Conservation (phyloP, 345 rosid species). For the Salix udensis region DNA sequence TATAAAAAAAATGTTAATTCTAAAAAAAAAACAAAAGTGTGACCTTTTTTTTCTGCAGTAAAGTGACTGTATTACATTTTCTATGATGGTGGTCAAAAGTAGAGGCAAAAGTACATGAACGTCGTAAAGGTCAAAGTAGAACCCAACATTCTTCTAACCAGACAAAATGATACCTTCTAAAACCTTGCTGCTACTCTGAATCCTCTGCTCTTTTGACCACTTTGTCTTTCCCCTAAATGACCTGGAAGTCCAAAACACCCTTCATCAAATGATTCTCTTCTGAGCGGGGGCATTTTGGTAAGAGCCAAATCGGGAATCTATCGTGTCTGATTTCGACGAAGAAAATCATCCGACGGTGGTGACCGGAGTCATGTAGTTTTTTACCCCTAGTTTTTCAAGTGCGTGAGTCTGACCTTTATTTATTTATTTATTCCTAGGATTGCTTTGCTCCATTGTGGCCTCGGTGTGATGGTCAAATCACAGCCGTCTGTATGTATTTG, state of each 20-base stretch:
- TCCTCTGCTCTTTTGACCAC: slow-evolving; percentile 25
- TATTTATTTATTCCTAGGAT: slow-evolving; percentile 24
- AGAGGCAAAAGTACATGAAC: slow-evolving; percentile 8
- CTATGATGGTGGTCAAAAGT: slow-evolving; percentile 23
- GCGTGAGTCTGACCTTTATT: no score
- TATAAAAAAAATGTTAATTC: no score
- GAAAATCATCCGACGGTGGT: slow-evolving; percentile 22
- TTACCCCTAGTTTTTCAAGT: neutral
- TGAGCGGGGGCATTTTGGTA: neutral
- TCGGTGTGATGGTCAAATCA: slow-evolving; percentile 1
- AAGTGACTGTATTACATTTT: neutral
- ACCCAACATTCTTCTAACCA: slow-evolving; percentile 22
- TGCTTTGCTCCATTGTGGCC: neutral
- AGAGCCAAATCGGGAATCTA: slow-evolving; percentile 15
- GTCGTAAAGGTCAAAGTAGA: slow-evolving; percentile 29
- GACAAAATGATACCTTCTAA: slow-evolving; percentile 35
- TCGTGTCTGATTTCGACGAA: slow-evolving; percentile 35
- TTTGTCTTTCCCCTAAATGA: slow-evolving; percentile 14
- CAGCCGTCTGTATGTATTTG: slow-evolving; percentile 13
- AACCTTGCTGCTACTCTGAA: neutral
- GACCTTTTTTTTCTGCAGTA: neutral
- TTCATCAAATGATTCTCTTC: neutral
- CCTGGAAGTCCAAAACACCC: neutral
- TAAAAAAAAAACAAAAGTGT: no score
- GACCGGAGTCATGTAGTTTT: neutral